Evolutionary conservation across 306 rosid genomes (phyloP), one percentile per base, ranked within the genome.

Genomic region (Prunus davidiana): DNA sequence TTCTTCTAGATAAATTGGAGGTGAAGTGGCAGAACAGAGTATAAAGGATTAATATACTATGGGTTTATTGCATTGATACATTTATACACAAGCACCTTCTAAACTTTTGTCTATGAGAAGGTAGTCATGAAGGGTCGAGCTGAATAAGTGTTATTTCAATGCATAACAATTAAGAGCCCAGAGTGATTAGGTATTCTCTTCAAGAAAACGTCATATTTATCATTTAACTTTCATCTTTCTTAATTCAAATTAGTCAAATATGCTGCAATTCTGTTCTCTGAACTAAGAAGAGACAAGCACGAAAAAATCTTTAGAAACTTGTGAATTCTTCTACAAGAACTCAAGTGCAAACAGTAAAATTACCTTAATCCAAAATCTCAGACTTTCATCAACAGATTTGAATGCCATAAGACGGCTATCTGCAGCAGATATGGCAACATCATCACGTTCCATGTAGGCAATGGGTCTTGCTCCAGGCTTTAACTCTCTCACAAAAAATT

Each of bases 331-430:
- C 71, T 22, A 32, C 24, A 24, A 38, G 51, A 64, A 73, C 41
- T 15, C 47, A 20, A 2, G 49, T 30, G 62, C 65, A 47, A 64
- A 69, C 49, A n/a, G 71, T 43, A 57, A 51, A 58, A 79, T 71
- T 71, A 95, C 98, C 98, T 95, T 95, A n/a, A 95, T 88, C 97
- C 98, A 95, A 83, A 92, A 89, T 84, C 98, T 87, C 77, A 78
- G 76, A 84, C 96, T 80, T 45, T 92, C 97, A 76, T 89, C 92
- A 78, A 84, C 78, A 64, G 97, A 82, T 73, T 83, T 86, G 80
- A 95, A 95, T 54, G 98, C 97, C 81, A 74, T 92, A 41, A 95
- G 86, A 82, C 98, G 97, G 83, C 97, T 77, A 85, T 95, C 98
- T 73, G 97, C 97, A 60, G 91, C 97, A 80, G 95, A 90, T 60